Conservation (phyloP, 2,329 filamentous ascomycete species). For the Nemania serpens region DNA sequence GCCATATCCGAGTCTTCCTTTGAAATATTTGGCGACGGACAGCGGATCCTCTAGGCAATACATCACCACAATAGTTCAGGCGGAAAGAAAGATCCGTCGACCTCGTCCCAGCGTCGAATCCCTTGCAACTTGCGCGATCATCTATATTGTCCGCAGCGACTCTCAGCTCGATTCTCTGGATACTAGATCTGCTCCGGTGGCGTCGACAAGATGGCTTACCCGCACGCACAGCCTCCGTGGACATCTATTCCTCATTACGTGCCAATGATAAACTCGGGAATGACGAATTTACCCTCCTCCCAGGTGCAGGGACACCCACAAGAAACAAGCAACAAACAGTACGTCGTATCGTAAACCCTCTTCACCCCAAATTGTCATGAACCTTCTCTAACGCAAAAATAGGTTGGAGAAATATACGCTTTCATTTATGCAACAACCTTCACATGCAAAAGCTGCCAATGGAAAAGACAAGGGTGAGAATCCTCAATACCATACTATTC, state of each 20-base stretch:
- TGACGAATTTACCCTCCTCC: constrained; percentile 32
- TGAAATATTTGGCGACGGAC: not conserved
- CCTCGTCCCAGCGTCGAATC: not conserved
- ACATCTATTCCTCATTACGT: constrained; percentile 35
- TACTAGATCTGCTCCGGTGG: not conserved
- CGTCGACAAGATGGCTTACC: constrained; percentile 34
- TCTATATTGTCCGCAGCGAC: not conserved
- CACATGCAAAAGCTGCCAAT: constrained; percentile 40
- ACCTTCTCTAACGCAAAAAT: constrained; percentile 12
- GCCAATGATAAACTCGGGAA: constrained; percentile 36
- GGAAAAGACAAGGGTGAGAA: constrained; percentile 41
- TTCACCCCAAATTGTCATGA: not conserved
- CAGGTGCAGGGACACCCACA: constrained; percentile 34
- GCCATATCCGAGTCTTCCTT: not conserved
- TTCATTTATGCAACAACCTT: constrained; percentile 39
- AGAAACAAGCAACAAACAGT: constrained; percentile 33
- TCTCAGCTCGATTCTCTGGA: not conserved
- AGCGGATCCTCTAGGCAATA: not conserved
- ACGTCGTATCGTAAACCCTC: constrained; percentile 16
- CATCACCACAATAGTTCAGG: not conserved
- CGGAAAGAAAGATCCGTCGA: not conserved
- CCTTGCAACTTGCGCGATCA: not conserved
- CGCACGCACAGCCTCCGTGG: constrained; percentile 32
- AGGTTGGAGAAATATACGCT: constrained; percentile 38
- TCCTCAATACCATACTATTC: not conserved